Evolutionary conservation across 2,329 filamentous ascomycete genomes (phyloP).

Genomic region (Colletotrichum spaethianum): DNA sequence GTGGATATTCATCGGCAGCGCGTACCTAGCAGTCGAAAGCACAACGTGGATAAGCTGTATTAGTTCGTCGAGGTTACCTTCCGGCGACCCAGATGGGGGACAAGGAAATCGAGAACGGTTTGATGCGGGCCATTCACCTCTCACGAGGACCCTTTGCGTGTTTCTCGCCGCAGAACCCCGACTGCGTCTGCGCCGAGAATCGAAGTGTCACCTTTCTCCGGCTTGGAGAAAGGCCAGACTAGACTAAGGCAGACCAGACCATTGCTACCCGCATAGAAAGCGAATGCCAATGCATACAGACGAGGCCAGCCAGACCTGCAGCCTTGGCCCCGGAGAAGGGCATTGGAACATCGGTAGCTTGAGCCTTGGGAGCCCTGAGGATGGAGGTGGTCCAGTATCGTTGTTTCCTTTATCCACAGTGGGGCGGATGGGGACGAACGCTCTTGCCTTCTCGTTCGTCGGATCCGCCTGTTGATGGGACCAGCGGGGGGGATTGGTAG

Average conservation of each 20-base stretch:
- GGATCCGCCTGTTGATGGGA: slow-evolving; percentile 7
- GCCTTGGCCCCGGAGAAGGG: slow-evolving; percentile 29
- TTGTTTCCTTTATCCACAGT: slow-evolving; percentile 19
- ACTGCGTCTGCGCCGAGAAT: slow-evolving; percentile 23
- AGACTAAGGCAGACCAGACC: slow-evolving; percentile 3
- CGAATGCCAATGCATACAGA: background rate
- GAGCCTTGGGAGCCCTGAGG: background rate
- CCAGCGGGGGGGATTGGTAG: slow-evolving; percentile 24
- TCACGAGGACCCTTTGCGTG: slow-evolving; percentile 1
- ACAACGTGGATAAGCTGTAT: slow-evolving; percentile 28
- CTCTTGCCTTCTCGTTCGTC: slow-evolving; percentile 24
- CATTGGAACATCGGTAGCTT: slow-evolving; percentile 15
- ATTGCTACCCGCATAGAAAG: background rate
- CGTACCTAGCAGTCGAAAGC: slow-evolving; percentile 18
- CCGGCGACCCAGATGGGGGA: slow-evolving; percentile 19
- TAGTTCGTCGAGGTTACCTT: slow-evolving; percentile 29
- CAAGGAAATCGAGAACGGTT: slow-evolving; percentile 26
- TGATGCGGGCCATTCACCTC: background rate
- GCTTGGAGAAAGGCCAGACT: slow-evolving; percentile 18
- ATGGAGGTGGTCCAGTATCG: slow-evolving; percentile 8
- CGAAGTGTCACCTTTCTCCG: slow-evolving; percentile 16
- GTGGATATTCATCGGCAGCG: slow-evolving; percentile 31
- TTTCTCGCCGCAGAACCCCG: slow-evolving; percentile 12
- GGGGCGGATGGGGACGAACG: slow-evolving; percentile 19
- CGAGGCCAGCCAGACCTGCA: slow-evolving; percentile 22